Conservation (phyloP, 2,329 filamentous ascomycete genomes). For the Dothideomycetes sp. region DNA sequence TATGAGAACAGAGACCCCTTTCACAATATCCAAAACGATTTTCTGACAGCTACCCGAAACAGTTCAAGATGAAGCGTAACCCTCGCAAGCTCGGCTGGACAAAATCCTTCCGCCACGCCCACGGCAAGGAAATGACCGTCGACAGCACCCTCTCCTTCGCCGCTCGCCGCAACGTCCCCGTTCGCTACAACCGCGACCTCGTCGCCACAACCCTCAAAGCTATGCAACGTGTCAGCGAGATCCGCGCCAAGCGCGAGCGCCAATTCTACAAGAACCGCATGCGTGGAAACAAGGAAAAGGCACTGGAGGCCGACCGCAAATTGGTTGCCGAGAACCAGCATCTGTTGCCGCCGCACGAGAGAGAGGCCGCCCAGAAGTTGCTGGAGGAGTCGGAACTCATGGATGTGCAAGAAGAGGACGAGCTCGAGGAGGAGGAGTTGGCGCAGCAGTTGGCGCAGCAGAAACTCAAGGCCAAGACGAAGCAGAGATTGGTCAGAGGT, state of each 20-base stretch:
- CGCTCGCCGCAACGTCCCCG: conserved; percentile 83
- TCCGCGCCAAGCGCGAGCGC: conserved; percentile 72
- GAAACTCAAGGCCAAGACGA: conserved; percentile 37
- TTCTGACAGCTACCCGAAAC: conserved; percentile 15
- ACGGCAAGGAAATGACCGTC: conserved; percentile 79
- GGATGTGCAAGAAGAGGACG: conserved; percentile 34
- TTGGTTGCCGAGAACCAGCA: conserved; percentile 88
- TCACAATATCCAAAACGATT: not conserved
- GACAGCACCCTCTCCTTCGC: conserved; percentile 90
- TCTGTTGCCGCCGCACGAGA: conserved; percentile 58
- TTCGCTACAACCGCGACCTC: conserved; percentile 91
- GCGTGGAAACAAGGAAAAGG: conserved; percentile 77
- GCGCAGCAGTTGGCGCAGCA: conserved; percentile 28
- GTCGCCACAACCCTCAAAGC: conserved; percentile 79
- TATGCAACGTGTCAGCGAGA: conserved; percentile 85
- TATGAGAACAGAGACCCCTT: conserved; percentile 15
- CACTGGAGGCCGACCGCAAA: conserved; percentile 72
- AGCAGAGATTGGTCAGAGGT: conserved; percentile 38
- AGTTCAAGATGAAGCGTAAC: conserved; percentile 98
- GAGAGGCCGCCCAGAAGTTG: conserved; percentile 38
- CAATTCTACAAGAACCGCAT: conserved; percentile 92
- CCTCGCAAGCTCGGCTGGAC: conserved; percentile 96
- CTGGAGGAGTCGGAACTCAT: conserved; percentile 40
- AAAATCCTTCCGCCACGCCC: conserved; percentile 77
- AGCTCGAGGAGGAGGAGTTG: conserved; percentile 30